Evolutionary conservation across 73 alveolate genomes (phyloP).

Genomic region (Breviolum minutum): DNA sequence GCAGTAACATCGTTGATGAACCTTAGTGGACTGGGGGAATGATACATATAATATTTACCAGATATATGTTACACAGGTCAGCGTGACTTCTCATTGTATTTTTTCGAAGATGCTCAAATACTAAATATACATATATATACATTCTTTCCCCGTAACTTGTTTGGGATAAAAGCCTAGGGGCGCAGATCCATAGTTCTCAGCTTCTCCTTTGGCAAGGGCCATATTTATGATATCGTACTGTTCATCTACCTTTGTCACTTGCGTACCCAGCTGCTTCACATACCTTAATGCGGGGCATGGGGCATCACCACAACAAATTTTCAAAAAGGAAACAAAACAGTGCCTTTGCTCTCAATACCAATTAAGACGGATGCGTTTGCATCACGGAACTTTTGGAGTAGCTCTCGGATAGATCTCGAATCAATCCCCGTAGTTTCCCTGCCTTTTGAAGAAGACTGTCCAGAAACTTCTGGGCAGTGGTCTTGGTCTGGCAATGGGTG

Average conservation of each 20-base stretch:
- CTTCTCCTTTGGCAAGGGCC: neutral
- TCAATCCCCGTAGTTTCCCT: neutral
- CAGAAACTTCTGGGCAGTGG: constrained; percentile 4
- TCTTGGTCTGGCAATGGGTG: neutral
- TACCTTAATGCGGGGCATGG: neutral
- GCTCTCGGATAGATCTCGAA: neutral
- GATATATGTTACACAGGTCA: no score
- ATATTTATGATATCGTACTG: neutral
- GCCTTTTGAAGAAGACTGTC: constrained; percentile 14
- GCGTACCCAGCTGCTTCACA: neutral
- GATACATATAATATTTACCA: no score
- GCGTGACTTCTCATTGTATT: no score
- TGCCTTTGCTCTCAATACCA: no score
- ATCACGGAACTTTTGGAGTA: neutral
- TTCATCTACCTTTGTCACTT: neutral
- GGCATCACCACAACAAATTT: neutral
- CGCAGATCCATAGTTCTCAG: neutral
- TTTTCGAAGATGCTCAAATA: no score
- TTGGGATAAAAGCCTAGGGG: neutral
- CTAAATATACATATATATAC: neutral
- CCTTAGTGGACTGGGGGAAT: neutral
- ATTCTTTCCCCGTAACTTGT: no score
- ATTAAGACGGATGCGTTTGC: neutral
- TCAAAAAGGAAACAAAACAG: no score
- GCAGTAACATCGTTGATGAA: neutral